Conservation (phyloP, 202 grass and related monocot genomes). For the Schoenoplectus triqueter region DNA sequence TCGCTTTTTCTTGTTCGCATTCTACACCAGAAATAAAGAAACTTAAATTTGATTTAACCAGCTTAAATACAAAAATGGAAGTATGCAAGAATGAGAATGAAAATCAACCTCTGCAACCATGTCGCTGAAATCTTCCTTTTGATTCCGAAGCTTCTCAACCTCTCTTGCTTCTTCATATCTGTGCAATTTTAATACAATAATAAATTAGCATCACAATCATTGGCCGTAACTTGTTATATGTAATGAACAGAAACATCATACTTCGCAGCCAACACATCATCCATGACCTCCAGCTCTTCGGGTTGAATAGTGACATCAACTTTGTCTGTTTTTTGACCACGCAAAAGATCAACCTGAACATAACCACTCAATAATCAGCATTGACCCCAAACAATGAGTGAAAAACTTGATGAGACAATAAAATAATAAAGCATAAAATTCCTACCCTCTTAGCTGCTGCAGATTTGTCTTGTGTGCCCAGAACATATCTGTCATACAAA, state of each 20-base stretch:
- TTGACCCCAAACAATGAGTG: background rate
- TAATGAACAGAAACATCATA: constrained; percentile 47
- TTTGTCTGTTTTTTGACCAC: constrained; percentile 89
- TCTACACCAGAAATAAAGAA: constrained; percentile 48
- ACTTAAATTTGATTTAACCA: background rate
- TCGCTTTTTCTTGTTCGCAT: constrained; percentile 85
- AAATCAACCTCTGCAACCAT: constrained; percentile 89
- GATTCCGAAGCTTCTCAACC: constrained; percentile 84
- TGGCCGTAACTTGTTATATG: background rate
- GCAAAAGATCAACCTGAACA: constrained; percentile 88
- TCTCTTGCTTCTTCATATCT: constrained; percentile 92
- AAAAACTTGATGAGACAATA: background rate
- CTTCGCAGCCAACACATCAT: constrained; percentile 97
- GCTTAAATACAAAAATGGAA: background rate
- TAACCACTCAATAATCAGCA: background rate
- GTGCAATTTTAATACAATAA: constrained; percentile 19
- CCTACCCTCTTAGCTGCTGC: constrained; percentile 80
- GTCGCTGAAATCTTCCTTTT: constrained; percentile 98
- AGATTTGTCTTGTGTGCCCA: constrained; percentile 80
- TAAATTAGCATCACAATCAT: no score
- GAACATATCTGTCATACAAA: constrained; percentile 59
- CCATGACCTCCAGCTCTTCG: constrained; percentile 94
- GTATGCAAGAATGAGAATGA: background rate
- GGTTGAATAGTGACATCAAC: constrained; percentile 98
- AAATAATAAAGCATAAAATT: background rate